phyloP scores from a whole-genome alignment of 2,329 filamentous ascomycete genomes.

The Botryotinia narcissicola region DNA sequence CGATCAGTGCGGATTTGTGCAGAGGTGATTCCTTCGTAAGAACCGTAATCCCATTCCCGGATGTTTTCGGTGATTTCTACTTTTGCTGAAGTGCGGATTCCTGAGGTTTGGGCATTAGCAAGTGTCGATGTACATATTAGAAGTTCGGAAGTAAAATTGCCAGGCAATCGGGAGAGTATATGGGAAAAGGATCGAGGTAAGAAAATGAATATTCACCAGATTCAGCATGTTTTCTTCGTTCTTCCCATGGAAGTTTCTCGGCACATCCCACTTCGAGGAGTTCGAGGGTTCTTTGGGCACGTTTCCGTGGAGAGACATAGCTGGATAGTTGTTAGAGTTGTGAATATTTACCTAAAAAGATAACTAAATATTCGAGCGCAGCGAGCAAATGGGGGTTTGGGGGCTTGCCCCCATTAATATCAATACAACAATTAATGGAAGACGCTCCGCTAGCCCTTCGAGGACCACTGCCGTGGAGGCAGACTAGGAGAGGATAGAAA shows the following conservation, averaged over 20 bases:
- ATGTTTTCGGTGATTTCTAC: conserved; percentile 70
- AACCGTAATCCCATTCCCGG: conserved; percentile 73
- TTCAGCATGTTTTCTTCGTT: conserved; percentile 43
- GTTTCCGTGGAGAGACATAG: conserved; percentile 82
- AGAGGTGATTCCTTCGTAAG: conserved; percentile 79
- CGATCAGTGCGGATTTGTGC: conserved; percentile 62
- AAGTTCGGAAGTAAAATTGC: not conserved
- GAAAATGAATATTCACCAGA: conserved; percentile 22
- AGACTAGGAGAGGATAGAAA: not conserved
- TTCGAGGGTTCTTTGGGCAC: conserved; percentile 87
- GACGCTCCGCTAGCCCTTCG: conserved; percentile 6
- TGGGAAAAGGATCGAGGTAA: too few relatives aligned
- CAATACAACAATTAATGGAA: not conserved
- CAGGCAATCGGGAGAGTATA: not conserved
- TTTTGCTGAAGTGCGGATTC: conserved; percentile 53
- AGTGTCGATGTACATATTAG: not conserved
- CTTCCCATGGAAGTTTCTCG: conserved; percentile 69
- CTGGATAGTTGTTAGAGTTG: conserved; percentile 39
- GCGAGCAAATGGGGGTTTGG: conserved; percentile 4
- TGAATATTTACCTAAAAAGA: not conserved
- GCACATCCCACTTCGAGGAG: conserved; percentile 72
- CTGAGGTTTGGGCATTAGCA: not conserved
- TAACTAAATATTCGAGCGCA: not conserved
- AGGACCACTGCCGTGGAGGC: not conserved
- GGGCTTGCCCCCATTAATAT: not conserved